Percentiles rank a stretch among this genome's conserved stretches.
These are phyloP conservation scores for Schwanniomyces vanrijiae DNA, from an alignment of 805 yeast species.

Conservation along the genomic window DNA sequence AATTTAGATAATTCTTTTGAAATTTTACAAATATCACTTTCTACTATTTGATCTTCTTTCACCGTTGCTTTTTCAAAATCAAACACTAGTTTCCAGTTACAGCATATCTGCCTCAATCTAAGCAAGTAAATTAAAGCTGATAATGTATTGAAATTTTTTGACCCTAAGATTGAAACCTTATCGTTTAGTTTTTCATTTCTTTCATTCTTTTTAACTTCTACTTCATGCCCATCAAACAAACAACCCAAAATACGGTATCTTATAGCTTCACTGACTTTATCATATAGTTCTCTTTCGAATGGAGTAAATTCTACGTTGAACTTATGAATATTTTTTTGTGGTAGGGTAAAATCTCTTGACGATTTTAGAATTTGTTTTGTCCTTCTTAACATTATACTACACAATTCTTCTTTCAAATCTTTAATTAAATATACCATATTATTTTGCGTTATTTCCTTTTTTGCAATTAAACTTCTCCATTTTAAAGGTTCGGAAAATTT, in stretches of 20 bases:
- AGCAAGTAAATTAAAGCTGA: slow-evolving; percentile 26
- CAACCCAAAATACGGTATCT: neutral
- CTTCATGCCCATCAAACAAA: neutral
- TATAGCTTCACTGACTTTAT: slow-evolving; percentile 5
- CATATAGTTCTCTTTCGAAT: slow-evolving; percentile 24
- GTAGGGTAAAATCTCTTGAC: slow-evolving; percentile 16
- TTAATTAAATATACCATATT: slow-evolving; percentile 12
- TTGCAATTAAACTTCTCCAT: neutral
- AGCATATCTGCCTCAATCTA: slow-evolving; percentile 37
- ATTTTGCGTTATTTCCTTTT: neutral
- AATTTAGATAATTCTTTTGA: slow-evolving; percentile 11
- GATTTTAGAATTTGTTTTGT: slow-evolving; percentile 37
- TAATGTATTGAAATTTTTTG: slow-evolving; percentile 9
- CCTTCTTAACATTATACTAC: slow-evolving; percentile 44
- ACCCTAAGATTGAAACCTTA: neutral
- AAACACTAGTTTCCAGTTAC: slow-evolving; percentile 25
- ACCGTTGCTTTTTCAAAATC: neutral
- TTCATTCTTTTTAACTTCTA: neutral
- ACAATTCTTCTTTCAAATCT: slow-evolving; percentile 20
- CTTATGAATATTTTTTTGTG: slow-evolving; percentile 14
- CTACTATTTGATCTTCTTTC: neutral
- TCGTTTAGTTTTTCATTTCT: neutral
- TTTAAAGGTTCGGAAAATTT: slow-evolving; percentile 15
- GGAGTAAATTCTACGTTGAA: slow-evolving; percentile 18
- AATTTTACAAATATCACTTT: slow-evolving; percentile 6